phyloP scores from a whole-genome alignment of 129 eudicot genomes.

The Arctium lappa region DNA sequence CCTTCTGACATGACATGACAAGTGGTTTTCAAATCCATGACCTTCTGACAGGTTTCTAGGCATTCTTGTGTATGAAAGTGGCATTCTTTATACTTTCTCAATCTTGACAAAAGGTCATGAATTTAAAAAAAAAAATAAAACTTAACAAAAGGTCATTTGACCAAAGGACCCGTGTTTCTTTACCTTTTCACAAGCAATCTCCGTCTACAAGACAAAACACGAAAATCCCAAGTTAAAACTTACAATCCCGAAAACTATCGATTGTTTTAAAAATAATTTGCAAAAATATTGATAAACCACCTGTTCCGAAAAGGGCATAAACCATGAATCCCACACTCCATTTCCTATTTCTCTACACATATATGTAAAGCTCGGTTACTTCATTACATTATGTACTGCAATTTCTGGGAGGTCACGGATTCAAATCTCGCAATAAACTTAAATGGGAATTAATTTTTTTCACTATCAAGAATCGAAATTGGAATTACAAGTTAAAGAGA shows the following conservation, averaged over 20 bases:
- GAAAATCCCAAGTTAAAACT: conserved; percentile 13
- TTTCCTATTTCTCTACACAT: conserved; percentile 79
- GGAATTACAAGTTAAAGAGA: conserved; percentile 8
- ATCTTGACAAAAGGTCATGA: background rate
- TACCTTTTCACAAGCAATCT: conserved; percentile 90
- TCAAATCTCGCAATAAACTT: background rate
- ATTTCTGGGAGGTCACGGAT: background rate
- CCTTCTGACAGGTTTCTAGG: background rate
- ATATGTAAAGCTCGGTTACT: background rate
- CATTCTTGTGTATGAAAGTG: background rate
- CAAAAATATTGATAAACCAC: conserved; percentile 19
- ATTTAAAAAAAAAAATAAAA: background rate
- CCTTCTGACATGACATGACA: background rate
- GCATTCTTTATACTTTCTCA: background rate
- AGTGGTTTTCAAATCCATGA: too few species aligned
- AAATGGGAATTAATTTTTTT: background rate
- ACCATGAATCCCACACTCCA: conserved; percentile 94
- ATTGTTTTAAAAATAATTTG: background rate
- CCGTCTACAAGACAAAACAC: conserved; percentile 44
- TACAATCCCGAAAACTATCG: background rate
- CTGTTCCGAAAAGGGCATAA: conserved; percentile 79
- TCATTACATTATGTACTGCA: conserved; percentile 6
- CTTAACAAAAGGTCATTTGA: background rate
- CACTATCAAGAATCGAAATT: background rate
- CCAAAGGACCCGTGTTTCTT: background rate